phyloP scores from a whole-genome alignment of 306 rosid genomes.

The Vigna reflexopilosa region DNA sequence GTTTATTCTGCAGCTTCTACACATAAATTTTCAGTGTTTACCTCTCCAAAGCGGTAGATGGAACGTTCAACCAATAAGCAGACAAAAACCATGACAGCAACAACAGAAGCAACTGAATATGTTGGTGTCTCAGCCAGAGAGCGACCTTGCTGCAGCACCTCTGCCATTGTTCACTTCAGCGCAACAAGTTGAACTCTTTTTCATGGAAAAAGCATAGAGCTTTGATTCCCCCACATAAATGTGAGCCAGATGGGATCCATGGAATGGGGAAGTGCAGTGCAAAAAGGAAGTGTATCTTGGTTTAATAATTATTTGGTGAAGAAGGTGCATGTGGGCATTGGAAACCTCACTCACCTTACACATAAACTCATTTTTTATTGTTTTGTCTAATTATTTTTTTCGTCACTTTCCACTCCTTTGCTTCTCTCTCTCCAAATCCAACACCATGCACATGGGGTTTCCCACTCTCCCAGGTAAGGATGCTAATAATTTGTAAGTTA shows the following conservation, averaged over 20 bases:
- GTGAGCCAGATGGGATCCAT: conserved; percentile 50
- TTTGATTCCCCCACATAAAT: conserved; percentile 24
- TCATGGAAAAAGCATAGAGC: conserved; percentile 8
- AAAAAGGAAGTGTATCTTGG: conserved; percentile 29
- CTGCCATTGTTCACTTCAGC: conserved; percentile 49
- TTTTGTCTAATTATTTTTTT: conserved; percentile 2
- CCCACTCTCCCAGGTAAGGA: conserved; percentile 21
- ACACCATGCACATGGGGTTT: conserved; percentile 54
- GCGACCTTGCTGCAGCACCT: conserved; percentile 55
- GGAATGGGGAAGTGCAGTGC: conserved; percentile 52
- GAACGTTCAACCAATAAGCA: conserved; percentile 86
- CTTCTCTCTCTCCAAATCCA: conserved; percentile 21
- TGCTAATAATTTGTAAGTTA: conserved; percentile 27
- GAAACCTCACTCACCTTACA: conserved; percentile 34
- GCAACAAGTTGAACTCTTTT: conserved; percentile 37
- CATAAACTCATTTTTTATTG: conserved; percentile 32
- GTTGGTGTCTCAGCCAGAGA: conserved; percentile 97
- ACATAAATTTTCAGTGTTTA: conserved; percentile 16
- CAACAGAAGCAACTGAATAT: conserved; percentile 89
- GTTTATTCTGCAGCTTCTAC: background rate
- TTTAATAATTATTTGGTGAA: conserved; percentile 37
- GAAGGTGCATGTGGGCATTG: conserved; percentile 51
- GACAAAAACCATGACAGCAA: conserved; percentile 86
- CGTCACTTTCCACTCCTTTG: background rate
- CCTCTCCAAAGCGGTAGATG: conserved; percentile 85